Conservation (phyloP, 139 green algal species). For the Diplosphaera chodatii region DNA sequence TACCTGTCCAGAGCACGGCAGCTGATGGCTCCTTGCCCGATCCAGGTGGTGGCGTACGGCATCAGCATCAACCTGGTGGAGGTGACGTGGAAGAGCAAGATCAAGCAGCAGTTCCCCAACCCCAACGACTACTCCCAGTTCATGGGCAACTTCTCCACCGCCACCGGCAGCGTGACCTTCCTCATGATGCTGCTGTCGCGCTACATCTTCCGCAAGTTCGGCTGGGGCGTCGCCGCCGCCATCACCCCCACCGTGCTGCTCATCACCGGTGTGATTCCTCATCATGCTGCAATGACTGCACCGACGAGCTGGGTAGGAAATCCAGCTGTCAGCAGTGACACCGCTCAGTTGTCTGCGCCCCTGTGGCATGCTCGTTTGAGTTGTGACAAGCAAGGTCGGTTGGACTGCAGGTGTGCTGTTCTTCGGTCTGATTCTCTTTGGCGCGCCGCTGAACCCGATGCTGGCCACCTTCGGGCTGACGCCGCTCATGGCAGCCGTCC, state of each 20-base stretch:
- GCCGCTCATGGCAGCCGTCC: constrained; percentile 90
- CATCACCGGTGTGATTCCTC: constrained; percentile 78
- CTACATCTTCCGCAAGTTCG: constrained; percentile 93
- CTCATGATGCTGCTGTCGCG: constrained; percentile 93
- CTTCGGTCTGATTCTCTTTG: constrained; percentile 92
- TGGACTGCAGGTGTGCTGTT: constrained; percentile 75
- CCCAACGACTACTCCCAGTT: constrained; percentile 92
- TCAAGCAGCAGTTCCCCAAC: constrained; percentile 99
- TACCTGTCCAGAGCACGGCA: too few species aligned
- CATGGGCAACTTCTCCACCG: constrained; percentile 83
- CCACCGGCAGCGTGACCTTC: constrained; percentile 87
- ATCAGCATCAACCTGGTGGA: constrained; percentile 99
- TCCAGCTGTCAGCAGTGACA: too few species aligned
- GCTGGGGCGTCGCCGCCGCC: constrained; percentile 90
- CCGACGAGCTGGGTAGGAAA: too few species aligned
- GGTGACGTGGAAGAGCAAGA: constrained; percentile 99
- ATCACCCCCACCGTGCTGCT: constrained; percentile 97
- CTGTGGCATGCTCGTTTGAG: too few species aligned
- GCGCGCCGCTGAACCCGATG: constrained; percentile 60
- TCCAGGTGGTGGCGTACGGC: constrained; percentile 95
- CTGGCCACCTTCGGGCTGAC: constrained; percentile 83
- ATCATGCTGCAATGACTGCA: too few species aligned
- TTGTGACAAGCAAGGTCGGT: too few species aligned
- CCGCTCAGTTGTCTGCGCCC: too few species aligned
- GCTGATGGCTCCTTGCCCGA: too few species aligned